These are phyloP conservation scores for Clausena lansium DNA, from an alignment of 345 rosid genomes.

Conservation along the genomic window DNA sequence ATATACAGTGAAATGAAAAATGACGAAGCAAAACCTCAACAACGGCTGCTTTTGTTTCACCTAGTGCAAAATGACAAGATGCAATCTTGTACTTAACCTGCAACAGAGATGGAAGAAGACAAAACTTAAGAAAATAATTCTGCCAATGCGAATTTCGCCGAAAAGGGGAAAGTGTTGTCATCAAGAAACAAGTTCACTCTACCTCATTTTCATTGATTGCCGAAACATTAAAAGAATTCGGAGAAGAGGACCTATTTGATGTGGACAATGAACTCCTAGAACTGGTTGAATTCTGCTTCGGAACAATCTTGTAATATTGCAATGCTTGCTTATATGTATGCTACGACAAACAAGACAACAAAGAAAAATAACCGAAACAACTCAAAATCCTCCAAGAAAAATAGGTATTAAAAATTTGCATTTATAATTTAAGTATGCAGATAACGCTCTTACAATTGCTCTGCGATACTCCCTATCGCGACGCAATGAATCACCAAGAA, in stretches of 20 bases:
- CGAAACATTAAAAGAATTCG: constrained; percentile 62
- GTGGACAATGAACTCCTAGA: constrained; percentile 69
- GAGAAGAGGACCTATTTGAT: constrained; percentile 73
- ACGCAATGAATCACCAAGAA: constrained; percentile 82
- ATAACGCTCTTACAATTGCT: constrained; percentile 64
- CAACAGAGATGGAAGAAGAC: constrained; percentile 1
- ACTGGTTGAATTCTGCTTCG: constrained; percentile 68
- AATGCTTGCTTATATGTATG: constrained; percentile 82
- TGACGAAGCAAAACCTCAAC: constrained; percentile 56
- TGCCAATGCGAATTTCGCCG: neutral
- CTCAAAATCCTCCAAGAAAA: neutral
- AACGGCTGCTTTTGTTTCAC: constrained; percentile 75
- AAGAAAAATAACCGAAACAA: neutral
- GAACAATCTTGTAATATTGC: constrained; percentile 68
- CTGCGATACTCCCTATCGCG: constrained; percentile 80
- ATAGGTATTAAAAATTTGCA: neutral
- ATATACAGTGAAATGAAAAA: constrained; percentile 5
- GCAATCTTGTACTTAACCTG: constrained; percentile 97
- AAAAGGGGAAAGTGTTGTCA: neutral
- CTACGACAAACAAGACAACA: constrained; percentile 33
- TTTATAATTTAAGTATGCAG: neutral
- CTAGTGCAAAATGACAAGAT: constrained; percentile 71
- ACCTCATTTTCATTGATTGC: constrained; percentile 92
- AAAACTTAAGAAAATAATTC: neutral
- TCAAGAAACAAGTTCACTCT: constrained; percentile 2